A percentile compares a stretch with the other conserved stretches of the same genome.
phyloP scores from a whole-genome alignment of 106 monocot species.

The Dactylorhiza incarnata region DNA sequence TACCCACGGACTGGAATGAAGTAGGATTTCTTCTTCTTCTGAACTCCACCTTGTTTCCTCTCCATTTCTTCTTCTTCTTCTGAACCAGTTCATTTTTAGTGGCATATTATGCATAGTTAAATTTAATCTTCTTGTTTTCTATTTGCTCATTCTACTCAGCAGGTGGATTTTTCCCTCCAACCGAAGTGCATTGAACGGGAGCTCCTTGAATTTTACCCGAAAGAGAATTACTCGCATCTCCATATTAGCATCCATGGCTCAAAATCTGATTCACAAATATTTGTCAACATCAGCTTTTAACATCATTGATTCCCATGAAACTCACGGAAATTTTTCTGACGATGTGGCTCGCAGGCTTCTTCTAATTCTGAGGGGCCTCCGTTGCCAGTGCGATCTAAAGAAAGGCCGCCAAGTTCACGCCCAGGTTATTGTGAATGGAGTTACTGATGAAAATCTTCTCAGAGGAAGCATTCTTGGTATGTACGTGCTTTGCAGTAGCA shows the following conservation, averaged over 20 bases:
- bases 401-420: conserved; percentile 51
- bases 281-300: conserved; percentile 6
- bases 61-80: no score
- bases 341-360: conserved; percentile 9
- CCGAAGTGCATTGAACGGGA: conserved; percentile 1
- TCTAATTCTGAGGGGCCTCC: conserved; percentile 19
- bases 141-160: background rate
- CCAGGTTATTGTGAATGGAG: conserved; percentile 33
- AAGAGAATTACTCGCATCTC: background rate
- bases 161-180: background rate
- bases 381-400: conserved; percentile 18
- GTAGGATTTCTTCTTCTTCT: no score
- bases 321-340: background rate
- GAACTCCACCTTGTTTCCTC: no score
- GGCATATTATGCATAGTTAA: no score
- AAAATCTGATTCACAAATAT: background rate
- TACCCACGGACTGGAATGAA: no score
- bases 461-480: conserved; percentile 40
- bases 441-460: conserved; percentile 2
- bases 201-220: background rate
- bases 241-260: background rate
- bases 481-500: conserved; percentile 63
- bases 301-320: background rate
- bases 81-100: no score
- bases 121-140: background rate